Evolutionary conservation across 495 filamentous ascomycete species (phyloP), one percentile per base, ranked within the genome.

Genomic region (Lasiosphaeria miniovina): DNA sequence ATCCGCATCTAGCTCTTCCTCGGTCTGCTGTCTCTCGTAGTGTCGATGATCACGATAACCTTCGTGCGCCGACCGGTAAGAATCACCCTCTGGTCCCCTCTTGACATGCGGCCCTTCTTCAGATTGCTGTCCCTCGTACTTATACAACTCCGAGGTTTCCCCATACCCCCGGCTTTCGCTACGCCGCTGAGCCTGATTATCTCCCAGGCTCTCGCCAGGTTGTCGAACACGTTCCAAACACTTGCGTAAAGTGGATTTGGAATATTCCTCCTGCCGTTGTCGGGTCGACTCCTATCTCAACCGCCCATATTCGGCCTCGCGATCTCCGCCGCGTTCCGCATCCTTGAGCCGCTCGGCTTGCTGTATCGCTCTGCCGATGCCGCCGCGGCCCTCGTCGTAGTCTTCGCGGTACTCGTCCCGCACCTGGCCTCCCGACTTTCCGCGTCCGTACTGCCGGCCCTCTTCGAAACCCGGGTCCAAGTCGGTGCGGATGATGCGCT

Each of bases 391-490:
- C 15, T 95, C 92, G 66, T 98, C 94, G 68, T 87, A 98, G 72
- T 97, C 92, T 65, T 96, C 91, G 6, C 94, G 85, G 75, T 98
- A 98, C 75, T 98, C 95, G 70, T 98, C 94, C 49, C 94, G 88
- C 36, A 98, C 94, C 74, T 98, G 94, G 33, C 94, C 94, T 57
- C 94, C 94, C 56, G 91, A 96, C 72, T 96, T 97, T 63, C 94
- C 78, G 43, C 78, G 74, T 38, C 93, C 93, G 70, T 97, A 98
- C 75, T 98, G 94, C 53, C 94, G 84, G 4, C 94, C 95, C 74
- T 98, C 94, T 54, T 90, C 86, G 64, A 98, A 98, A 9, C 95
- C 94, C 49, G 94, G 91, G 69, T 98, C 94, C 32, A 98, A 73
- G 78, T 98, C 94, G n/a, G 94, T 95, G 43, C 94, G 82, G 64